phyloP scores from a whole-genome alignment of 495 filamentous ascomycete genomes.

The Pseudomonodictys pantanalensis region DNA sequence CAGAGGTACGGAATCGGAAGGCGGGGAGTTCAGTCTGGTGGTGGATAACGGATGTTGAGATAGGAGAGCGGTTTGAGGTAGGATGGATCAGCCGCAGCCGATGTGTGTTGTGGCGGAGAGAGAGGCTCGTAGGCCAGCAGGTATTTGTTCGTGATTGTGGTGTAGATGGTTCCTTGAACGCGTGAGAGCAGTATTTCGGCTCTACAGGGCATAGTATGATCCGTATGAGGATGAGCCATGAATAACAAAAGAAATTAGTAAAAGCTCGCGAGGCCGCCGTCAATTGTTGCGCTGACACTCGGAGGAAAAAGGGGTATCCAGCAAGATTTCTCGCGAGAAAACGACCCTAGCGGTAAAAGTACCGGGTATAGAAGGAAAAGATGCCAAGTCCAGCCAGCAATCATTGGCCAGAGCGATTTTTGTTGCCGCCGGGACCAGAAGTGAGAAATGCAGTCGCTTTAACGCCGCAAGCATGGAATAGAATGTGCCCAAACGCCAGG shows the following conservation, averaged over 20 bases:
- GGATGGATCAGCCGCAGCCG: not conserved
- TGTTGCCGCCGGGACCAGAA: slow-evolving; percentile 9
- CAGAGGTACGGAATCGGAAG: not conserved
- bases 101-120: not conserved
- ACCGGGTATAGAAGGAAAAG: no score
- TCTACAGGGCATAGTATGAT: slow-evolving; percentile 9
- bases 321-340: slow-evolving; percentile 4
- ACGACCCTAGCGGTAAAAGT: no score
- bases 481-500: slow-evolving; percentile 21
- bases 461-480: slow-evolving; percentile 28
- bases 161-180: slow-evolving; percentile 24
- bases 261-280: slow-evolving; percentile 25
- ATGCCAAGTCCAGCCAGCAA: not conserved
- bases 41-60: not conserved
- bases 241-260: slow-evolving; percentile 33
- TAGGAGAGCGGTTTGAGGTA: not conserved
- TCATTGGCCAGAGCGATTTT: not conserved
- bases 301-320: slow-evolving; percentile 12
- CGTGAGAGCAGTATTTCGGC: slow-evolving; percentile 29
- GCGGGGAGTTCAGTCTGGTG: slow-evolving; percentile 1
- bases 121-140: slow-evolving; percentile 18
- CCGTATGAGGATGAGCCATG: slow-evolving; percentile 18
- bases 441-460: slow-evolving; percentile 28
- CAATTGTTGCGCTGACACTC: slow-evolving; percentile 7
- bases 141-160: slow-evolving; percentile 24